Base-by-base conservation (phyloP, 2,329 filamentous ascomycete genomes). In the Dactylellina sp. region DNA sequence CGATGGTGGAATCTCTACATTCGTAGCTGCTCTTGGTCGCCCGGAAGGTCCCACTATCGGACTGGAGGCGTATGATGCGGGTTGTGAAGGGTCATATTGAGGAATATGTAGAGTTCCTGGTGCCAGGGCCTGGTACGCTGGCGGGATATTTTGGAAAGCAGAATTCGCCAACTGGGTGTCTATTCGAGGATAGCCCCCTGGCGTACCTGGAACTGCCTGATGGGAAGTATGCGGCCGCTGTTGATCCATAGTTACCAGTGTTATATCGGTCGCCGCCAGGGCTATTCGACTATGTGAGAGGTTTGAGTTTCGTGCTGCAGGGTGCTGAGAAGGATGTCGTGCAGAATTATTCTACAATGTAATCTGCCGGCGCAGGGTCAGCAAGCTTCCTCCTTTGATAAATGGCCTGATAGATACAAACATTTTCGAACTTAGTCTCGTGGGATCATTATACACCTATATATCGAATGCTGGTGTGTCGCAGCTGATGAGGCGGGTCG, bases 31-130 rank as follows among this genome's bases (percentile, higher is more conserved):
- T 22, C 71, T 70, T n/a, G 71, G 71, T 47, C 64, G 49, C 37
- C 63, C 63, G 37, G 57, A 59, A 7, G 63, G 57, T 18, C 63
- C 64, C 40, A 66, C 40, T 18, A 74, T 74, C 50, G 70, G 70
- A 66, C 70, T 74, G 20, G 70, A 74, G n/a, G 70, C 70, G 56
- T 74, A 74, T 12, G 70, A 74, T 37, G 70, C 71, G 12, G 71
- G 71, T 14, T 75, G 70, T 16, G 71, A 70, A 47, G 71, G 71
- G 46, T 68, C 71, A 40, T 75, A 75, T 52, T 75, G 71, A 47
- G 71, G 64, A 22, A 74, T 74, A 42, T 50, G 70, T 40, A 74
- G 46, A 42, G 53, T 65, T 24, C 61, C 61, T 14, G 66, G 60
- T 2, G 55, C 61, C 6, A 35, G 52, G 40, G 68, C 24, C 35